phyloP scores from a whole-genome alignment of 2,329 filamentous ascomycete genomes.

The Catunica adiposa region DNA sequence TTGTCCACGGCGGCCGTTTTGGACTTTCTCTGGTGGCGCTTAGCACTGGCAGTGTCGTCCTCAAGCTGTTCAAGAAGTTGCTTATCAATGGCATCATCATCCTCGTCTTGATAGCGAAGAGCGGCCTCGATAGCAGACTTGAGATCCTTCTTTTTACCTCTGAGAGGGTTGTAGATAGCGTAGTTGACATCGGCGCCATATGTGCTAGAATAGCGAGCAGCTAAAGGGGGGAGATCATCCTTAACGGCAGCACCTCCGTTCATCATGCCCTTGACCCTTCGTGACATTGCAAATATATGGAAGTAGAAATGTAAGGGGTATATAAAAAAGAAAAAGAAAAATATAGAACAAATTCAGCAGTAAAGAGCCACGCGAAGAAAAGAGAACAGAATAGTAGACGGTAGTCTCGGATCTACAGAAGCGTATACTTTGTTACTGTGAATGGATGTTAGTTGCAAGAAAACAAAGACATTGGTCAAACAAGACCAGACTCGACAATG shows the following conservation, averaged over 20 bases:
- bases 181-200: slow-evolving; percentile 17
- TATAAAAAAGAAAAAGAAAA: slow-evolving; percentile 1
- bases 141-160: slow-evolving; percentile 16
- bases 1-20: neutral
- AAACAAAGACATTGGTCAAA: neutral
- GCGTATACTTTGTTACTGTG: neutral
- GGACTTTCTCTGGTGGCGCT: slow-evolving; percentile 4
- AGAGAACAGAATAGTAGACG: neutral
- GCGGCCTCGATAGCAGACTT: slow-evolving; percentile 15
- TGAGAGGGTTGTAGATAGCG: slow-evolving; percentile 16
- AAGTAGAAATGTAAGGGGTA: neutral
- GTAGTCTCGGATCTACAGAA: neutral
- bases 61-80: slow-evolving; percentile 13
- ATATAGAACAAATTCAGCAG: neutral
- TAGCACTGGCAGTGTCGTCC: slow-evolving; percentile 10
- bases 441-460: neutral
- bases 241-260: slow-evolving; percentile 15
- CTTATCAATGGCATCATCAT: slow-evolving; percentile 10
- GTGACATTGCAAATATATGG: slow-evolving; percentile 12
- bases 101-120: slow-evolving; percentile 14
- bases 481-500: too few relatives aligned
- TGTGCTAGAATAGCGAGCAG: slow-evolving; percentile 16
- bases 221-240: slow-evolving; percentile 16
- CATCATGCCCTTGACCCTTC: slow-evolving; percentile 7
- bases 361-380: too few relatives aligned